These are phyloP conservation scores for Cubamyces sp. DNA, from an alignment of 768 basidiomycete species.

Conservation along the genomic window DNA sequence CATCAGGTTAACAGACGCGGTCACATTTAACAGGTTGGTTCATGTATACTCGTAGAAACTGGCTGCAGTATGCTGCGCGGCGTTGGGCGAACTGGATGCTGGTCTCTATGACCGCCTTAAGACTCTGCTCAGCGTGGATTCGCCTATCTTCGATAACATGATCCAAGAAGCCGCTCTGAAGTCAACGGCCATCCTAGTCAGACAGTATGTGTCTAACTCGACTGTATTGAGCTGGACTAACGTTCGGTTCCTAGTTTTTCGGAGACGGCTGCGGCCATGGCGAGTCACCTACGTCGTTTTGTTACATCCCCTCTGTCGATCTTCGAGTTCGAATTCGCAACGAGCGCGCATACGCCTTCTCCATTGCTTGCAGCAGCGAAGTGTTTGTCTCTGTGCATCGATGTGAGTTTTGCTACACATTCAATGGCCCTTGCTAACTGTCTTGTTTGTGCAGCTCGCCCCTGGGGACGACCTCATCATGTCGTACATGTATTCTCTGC, in stretches of 20 bases:
- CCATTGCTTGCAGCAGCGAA: slow-evolving; percentile 86
- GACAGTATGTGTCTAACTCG: slow-evolving; percentile 57
- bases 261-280: slow-evolving; percentile 73
- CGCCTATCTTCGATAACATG: slow-evolving; percentile 80
- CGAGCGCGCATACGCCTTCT: slow-evolving; percentile 73
- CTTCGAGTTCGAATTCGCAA: slow-evolving; percentile 84
- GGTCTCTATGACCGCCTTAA: slow-evolving; percentile 71
- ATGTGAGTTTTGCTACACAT: slow-evolving; percentile 46
- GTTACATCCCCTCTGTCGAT: slow-evolving; percentile 86
- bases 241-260: slow-evolving; percentile 62
- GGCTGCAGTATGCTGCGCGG: slow-evolving; percentile 79
- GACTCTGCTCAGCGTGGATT: slow-evolving; percentile 76
- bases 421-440: slow-evolving; percentile 1
- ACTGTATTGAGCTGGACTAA: not conserved
- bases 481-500: slow-evolving; percentile 95
- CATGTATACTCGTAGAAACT: slow-evolving; percentile 64
- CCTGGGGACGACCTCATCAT: slow-evolving; percentile 88
- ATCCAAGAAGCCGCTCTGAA: slow-evolving; percentile 91
- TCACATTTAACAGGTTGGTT: not conserved
- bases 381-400: slow-evolving; percentile 88
- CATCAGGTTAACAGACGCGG: no score
- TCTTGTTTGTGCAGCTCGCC: slow-evolving; percentile 55
- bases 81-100: slow-evolving; percentile 66
- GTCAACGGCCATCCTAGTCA: slow-evolving; percentile 80
- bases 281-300: slow-evolving; percentile 81